Evolutionary conservation across 208 protist species (phyloP), one percentile per base, ranked within the genome.

Genomic region (Novymonas esmeraldas): DNA sequence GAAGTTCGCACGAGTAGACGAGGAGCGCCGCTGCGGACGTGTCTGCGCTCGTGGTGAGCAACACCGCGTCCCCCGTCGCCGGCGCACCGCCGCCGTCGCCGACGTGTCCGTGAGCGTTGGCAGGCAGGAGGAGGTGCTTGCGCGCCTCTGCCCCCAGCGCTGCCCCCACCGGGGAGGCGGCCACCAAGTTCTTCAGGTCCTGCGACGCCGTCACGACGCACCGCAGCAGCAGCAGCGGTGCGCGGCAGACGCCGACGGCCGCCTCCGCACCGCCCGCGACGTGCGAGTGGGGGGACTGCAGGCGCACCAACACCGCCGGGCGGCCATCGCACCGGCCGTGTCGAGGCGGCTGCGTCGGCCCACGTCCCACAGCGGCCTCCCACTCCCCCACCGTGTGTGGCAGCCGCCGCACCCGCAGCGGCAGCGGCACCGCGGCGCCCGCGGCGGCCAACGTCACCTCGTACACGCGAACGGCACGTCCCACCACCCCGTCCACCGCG

Each of bases 131-230:
- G 29, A 93, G 79, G 16, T 82, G 69, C 70, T 93, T 93, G 20
- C 88, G 59, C 31, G 81, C 79, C 31, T 93, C 87, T 4, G 77
- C 41, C 11, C 74, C 73, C 16, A 93, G 69, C 14, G 72, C 68
- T 18, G 68, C 73, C 2, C 87, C 83, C 33, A 93, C 66, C 14
- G 70, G 76, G 42, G 87, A 86, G 54, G 77, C 81, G 2, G 75
- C 51, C 4, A 93, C 50, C n/a, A 89, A 49, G 63, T 88, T 89
- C 58, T 89, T 90, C 14, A 93, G 62, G 22, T 76, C 75, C 54
- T 90, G 87, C 24, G 70, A 84, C 9, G 78, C 61, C 13, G 71
- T 56, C 52, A 90, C 81, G 6, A 69, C 49, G 14, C 78, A 51
- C 2, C 79, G 73, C 38, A 90, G 63, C 18, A 90, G 66, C n/a